A percentile compares a stretch with the other conserved stretches of the same genome.
These are phyloP conservation scores for Pelargonium australe DNA, from an alignment of 441 rosid species.

Conservation along the genomic window DNA sequence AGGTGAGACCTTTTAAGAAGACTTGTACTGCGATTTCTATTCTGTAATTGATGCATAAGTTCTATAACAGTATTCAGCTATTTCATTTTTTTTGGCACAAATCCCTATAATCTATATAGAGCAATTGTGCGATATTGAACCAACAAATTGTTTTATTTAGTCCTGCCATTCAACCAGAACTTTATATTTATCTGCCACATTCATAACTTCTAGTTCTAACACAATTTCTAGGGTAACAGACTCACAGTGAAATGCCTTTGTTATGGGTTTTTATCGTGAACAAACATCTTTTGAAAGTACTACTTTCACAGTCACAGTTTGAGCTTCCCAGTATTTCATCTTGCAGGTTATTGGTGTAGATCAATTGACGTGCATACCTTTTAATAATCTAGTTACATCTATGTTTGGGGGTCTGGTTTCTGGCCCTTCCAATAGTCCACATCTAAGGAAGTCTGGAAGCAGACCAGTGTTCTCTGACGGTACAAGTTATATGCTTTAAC, in stretches of 20 bases:
- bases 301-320: background rate
- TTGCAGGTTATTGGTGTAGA: conserved; percentile 16
- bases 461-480: conserved; percentile 56
- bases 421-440: conserved; percentile 57
- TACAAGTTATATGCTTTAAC: conserved; percentile 5
- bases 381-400: conserved; percentile 24
- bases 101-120: background rate
- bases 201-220: background rate
- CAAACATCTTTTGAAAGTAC: background rate
- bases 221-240: background rate
- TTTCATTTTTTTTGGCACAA: background rate
- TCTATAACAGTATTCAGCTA: background rate
- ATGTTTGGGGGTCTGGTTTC: conserved; percentile 69
- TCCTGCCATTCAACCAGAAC: background rate
- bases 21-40: background rate
- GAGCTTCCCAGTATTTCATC: background rate
- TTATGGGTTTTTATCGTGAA: background rate
- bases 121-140: background rate
- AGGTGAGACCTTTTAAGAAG: background rate
- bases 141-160: background rate
- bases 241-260: background rate
- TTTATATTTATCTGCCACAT: background rate
- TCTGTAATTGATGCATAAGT: background rate
- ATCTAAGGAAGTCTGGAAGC: conserved; percentile 84
- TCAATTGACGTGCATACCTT: background rate